Base-by-base conservation (phyloP, 164 flowering plant genomes). In the Euptelea pleiosperma region DNA sequence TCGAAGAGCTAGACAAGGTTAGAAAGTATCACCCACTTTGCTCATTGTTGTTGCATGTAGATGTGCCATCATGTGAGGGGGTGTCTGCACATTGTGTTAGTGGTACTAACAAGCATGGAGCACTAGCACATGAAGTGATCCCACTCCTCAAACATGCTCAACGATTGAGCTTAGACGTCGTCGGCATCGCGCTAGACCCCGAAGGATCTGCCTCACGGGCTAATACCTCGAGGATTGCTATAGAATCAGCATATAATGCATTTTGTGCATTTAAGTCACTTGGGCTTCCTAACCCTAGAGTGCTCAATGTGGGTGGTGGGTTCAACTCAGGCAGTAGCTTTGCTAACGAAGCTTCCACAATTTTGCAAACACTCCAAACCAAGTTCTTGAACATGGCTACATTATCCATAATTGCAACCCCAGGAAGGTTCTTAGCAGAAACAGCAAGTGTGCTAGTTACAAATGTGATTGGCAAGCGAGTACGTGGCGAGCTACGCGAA, bases 391-490 rank as follows among this genome's bases (percentile, higher is more conserved):
- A 37, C 6, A 7, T 4, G 4, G 1, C 16, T 0, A 16, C 5
- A 11, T 19, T 62, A 24, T 1, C 29, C 1, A 19, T 65, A 1
- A 58, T 51, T 2, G 57, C 52, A 0, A 11, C 15, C 4, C 62
- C 68, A 7, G 63, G 58, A 15, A 49, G 57, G 11, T 57, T 11
- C 51, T 30, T 65, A 1, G 68, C 58, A 0, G 51, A 51, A 33
- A 42, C 42, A 5, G 36, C 57, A 1, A 10, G 22, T 34, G n/a
- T 19, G 9, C 18, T 47, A 6, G 68, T 41, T 2, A 49, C 62
- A 4, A 57, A 34, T n/a, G 37, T 57, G 18, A 64, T 64, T 14
- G 68, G 62, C 0, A 64, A 64, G 47, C 39, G 68, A 4, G 48
- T 49, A 14, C 43, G 68, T 6, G 57, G 62, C 3, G 43, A 19